Conservation (phyloP, 1,284 basidiomycete species). For the Amylostereum chailletii region DNA sequence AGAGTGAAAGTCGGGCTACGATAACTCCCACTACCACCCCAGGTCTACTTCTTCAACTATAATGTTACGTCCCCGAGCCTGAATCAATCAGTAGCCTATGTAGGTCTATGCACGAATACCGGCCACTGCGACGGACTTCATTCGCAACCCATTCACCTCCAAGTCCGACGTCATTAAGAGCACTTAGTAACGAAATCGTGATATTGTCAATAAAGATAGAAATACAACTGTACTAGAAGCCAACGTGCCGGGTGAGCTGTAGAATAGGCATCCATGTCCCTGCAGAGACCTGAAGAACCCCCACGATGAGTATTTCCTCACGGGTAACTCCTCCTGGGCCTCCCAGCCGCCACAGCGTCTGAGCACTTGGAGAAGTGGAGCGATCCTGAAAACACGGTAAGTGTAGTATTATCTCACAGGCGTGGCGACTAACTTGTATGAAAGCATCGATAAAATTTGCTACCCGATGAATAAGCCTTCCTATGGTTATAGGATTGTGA, state of each 20-base stretch:
- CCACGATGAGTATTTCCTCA: slow-evolving; percentile 9
- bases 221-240: too few species aligned
- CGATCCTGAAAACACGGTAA: neutral
- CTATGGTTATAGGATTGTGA: neutral
- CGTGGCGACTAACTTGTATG: neutral
- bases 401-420: neutral
- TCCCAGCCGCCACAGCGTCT: slow-evolving; percentile 1
- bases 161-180: too few species aligned
- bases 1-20: too few species aligned
- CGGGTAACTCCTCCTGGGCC: slow-evolving; percentile 3
- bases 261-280: slow-evolving; percentile 13
- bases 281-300: slow-evolving; percentile 10
- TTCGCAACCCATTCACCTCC: too few species aligned
- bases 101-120: too few species aligned
- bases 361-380: neutral
- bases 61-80: too few species aligned
- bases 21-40: too few species aligned
- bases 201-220: too few species aligned
- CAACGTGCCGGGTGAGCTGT: neutral
- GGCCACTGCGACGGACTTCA: too few species aligned
- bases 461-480: neutral
- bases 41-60: too few species aligned
- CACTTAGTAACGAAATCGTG: too few species aligned
- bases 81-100: too few species aligned
- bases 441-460: neutral